Base-by-base conservation (phyloP, 805 yeast species). In the Blastobotrys americana region DNA sequence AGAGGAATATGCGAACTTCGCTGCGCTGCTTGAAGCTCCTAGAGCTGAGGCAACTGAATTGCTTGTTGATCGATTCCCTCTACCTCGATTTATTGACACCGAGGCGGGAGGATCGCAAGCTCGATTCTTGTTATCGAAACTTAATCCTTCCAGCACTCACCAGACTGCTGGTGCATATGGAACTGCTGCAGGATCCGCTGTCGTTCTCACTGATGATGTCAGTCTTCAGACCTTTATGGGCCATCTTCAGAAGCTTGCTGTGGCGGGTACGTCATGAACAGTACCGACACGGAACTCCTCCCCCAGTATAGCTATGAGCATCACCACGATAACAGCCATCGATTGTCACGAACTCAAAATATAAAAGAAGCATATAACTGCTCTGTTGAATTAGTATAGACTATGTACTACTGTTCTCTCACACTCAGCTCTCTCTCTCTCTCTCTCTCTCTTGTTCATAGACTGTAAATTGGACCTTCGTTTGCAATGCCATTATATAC, bases 71-170 rank as follows among this genome's bases (percentile, higher is more conserved):
- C 77, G 99, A 61, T 90, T 87, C 79, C 99, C 99, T 56, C 73
- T 93, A 60, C 99, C 99, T 39, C 78, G 98, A 67, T 93, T 90
- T 61, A 89, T 93, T 55, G 96, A 90, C 57, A 87, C 96, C 48
- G 97, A 90, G 63, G 97, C 90, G 57, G 97, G 98, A 57, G 97
- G 96, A 45, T 89, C 97, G 13, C 99, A 93, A 69, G 97, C 97
- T 2, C 81, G 99, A 68, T 93, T 93, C 74, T 74, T 93, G 66
- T 80, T 87, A 66, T 86, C 97, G 22, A 93, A 88, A 68, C 78
- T 93, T 65, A 93, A 94, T 65, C 98, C 98, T 34, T 83, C 96
- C 39, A 87, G 84, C 52, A 82, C 89, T 34, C 83, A 84, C 61
- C 79, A 82, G 62, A 76, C 77, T 52, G 67, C 61, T 20, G 71